Percentiles rank a stretch among this genome's conserved stretches.
These are phyloP conservation scores for Blastomyces percursus DNA, from an alignment of 2,329 filamentous ascomycete species.

Conservation along the genomic window DNA sequence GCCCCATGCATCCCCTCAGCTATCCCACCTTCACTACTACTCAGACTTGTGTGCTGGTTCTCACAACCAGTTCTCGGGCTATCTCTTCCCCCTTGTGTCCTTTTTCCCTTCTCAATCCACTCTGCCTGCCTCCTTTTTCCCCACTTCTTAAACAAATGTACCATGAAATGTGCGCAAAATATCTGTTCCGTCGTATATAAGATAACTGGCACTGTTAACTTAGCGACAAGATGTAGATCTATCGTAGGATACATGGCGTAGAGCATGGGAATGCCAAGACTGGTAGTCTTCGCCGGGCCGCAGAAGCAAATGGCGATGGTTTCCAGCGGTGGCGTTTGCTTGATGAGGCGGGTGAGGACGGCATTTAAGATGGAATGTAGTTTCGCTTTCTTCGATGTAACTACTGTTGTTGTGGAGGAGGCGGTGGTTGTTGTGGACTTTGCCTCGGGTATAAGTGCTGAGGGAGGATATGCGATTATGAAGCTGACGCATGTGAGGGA, in stretches of 20 bases:
- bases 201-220: conserved; percentile 29
- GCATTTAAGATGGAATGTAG: conserved; percentile 7
- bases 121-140: conserved; percentile 9
- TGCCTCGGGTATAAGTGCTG: conserved; percentile 9
- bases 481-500: conserved; percentile 48
- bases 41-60: neutral
- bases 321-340: conserved; percentile 44
- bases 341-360: conserved; percentile 17
- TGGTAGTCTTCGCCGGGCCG: conserved; percentile 61
- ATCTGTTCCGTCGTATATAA: conserved; percentile 33
- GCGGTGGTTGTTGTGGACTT: neutral
- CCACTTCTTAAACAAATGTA: conserved; percentile 28
- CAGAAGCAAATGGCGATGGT: conserved; percentile 63
- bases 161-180: conserved; percentile 31
- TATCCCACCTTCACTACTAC: conserved; percentile 3
- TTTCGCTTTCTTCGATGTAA: neutral
- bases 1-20: conserved; percentile 1
- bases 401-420: neutral
- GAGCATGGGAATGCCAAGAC: conserved; percentile 56
- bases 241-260: conserved; percentile 49
- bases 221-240: conserved; percentile 27
- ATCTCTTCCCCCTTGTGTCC: conserved; percentile 2
- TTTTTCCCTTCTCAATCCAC: conserved; percentile 11
- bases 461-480: conserved; percentile 36
- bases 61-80: neutral